These are phyloP conservation scores for Aspergillus latus DNA, from an alignment of 2,329 filamentous ascomycete species.

Conservation along the genomic window DNA sequence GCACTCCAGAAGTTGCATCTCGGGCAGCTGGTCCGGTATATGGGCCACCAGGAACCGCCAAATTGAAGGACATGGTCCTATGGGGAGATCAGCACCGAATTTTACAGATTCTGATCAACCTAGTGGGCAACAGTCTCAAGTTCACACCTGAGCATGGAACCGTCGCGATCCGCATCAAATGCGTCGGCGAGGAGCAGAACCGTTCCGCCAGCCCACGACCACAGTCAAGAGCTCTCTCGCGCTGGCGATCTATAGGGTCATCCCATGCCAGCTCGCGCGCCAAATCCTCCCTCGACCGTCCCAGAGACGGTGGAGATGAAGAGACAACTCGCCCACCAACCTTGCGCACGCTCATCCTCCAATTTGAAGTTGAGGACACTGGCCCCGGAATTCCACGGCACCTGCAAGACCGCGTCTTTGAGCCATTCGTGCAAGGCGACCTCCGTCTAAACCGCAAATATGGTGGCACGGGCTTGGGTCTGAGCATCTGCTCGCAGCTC, in stretches of 20 bases:
- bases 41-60: conserved; percentile 65
- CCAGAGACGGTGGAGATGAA: conserved; percentile 15
- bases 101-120: conserved; percentile 72
- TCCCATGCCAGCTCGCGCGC: conserved; percentile 16
- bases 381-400: conserved; percentile 79
- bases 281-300: not conserved
- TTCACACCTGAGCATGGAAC: conserved; percentile 78
- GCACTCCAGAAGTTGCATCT: conserved; percentile 16
- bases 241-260: conserved; percentile 31
- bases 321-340: conserved; percentile 51
- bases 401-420: conserved; percentile 81
- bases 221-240: conserved; percentile 30
- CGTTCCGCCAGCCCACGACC: conserved; percentile 47
- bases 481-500: conserved; percentile 87
- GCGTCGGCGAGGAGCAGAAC: conserved; percentile 44
- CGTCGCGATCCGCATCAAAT: conserved; percentile 74
- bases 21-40: conserved; percentile 50
- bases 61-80: conserved; percentile 79
- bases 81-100: conserved; percentile 94
- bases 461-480: conserved; percentile 80
- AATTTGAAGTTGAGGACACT: conserved; percentile 86
- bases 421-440: conserved; percentile 93
- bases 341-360: conserved; percentile 69
- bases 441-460: conserved; percentile 84
- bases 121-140: conserved; percentile 89